Conservation (phyloP, 1,139 yeast genomes). For the Lodderomyces orthopsilosis region DNA sequence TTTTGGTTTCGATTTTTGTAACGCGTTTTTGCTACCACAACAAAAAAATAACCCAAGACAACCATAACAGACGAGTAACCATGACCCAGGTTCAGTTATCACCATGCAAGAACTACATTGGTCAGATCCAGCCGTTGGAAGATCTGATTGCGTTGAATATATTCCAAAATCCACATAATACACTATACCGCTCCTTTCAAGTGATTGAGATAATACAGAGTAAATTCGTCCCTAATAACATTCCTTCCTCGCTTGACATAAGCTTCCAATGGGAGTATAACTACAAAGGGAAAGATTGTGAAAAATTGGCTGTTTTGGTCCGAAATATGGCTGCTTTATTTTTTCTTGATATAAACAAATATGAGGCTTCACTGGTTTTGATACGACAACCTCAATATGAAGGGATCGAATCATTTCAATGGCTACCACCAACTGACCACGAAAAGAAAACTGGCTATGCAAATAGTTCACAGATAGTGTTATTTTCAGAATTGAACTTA, state of each 20-base stretch:
- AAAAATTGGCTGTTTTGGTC: constrained; percentile 29
- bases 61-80: neutral
- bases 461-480: constrained; percentile 33
- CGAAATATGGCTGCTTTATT: constrained; percentile 21
- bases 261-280: constrained; percentile 28
- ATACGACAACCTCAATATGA: constrained; percentile 27
- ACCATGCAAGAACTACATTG: constrained; percentile 19
- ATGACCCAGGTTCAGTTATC: constrained; percentile 11
- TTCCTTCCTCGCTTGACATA: constrained; percentile 6
- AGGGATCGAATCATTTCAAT: constrained; percentile 32
- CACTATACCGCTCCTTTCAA: neutral
- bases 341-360: constrained; percentile 22
- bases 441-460: constrained; percentile 26
- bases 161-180: neutral
- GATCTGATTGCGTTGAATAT: neutral
- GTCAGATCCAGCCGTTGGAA: constrained; percentile 3
- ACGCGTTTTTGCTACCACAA: constrained; percentile 1
- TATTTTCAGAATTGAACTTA: constrained; percentile 28
- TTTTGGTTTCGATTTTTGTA: constrained; percentile 5
- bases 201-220: neutral
- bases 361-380: constrained; percentile 24
- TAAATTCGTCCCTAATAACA: neutral
- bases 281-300: constrained; percentile 10
- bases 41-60: neutral
- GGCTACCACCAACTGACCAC: constrained; percentile 24